Evolutionary conservation across 1,139 yeast genomes (phyloP), one percentile per base, ranked within the genome.

Genomic region (Scheffersomyces lignicola): DNA sequence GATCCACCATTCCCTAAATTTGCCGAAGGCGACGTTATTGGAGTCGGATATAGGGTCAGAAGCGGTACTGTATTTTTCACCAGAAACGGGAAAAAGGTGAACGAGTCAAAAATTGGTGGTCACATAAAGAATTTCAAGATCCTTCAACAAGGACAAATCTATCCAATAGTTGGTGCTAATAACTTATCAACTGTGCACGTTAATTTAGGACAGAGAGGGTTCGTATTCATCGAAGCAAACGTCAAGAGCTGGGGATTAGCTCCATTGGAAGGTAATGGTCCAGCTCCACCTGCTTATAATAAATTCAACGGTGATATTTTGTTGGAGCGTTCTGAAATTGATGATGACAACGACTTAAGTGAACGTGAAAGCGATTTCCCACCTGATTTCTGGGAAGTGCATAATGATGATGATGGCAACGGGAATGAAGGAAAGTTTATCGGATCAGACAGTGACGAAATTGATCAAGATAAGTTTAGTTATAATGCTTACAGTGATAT

Each of bases 51-150:
- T 45, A 65, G 83, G 44, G 71, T 77, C 3, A 62, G 78, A 38
- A 63, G 78, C 33, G 84, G 86, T 4, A 76, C 85, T 0, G 65
- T 81, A 0, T 81, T 81, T 46, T 80, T 80, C 61, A 81, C 89
- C 1, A 61, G 85, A 43, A 81, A 81, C 47, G 88, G 88, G 18
- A 80, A 80, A 52, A 80, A 80, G 50, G 55, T 81, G 21, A 77
- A 78, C 37, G 92, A 83, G 53, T 74, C 79, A 37, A 69, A 74
- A 35, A 58, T 82, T 18, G 90, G 90, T 3, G 92, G 90, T 1
- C 87, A 83, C 48, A 68, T 81, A 24, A 78, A 63, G 45, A 58
- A 65, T 37, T 66, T 69, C 48, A 66, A 59, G 37, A 51, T 63
- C 8, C 59, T 64, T 3, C 50, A 60, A 24, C 54, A 54, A 34